Conservation (phyloP, 176 grass and related monocot species). For the Hyparrhenia diplandra region DNA sequence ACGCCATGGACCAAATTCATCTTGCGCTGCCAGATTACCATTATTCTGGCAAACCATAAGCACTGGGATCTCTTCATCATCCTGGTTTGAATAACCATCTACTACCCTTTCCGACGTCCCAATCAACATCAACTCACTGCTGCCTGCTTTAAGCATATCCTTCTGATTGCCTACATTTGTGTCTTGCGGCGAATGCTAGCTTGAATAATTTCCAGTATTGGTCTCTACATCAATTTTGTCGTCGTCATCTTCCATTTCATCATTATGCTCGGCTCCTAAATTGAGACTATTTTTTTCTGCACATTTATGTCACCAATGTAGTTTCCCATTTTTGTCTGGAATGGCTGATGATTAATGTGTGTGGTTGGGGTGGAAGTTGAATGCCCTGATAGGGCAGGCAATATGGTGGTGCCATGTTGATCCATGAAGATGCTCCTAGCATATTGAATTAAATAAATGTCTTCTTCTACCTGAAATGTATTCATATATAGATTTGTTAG, state of each 20-base stretch:
- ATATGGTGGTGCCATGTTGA: conserved; percentile 31
- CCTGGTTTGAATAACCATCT: conserved; percentile 55
- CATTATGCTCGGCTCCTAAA: neutral
- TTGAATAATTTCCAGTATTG: conserved; percentile 26
- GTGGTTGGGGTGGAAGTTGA: conserved; percentile 66
- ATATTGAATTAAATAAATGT: conserved; percentile 52
- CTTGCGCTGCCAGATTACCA: conserved; percentile 15
- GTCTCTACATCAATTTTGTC: conserved; percentile 40
- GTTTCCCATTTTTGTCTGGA: conserved; percentile 3
- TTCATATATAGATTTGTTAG: neutral
- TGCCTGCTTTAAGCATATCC: no score
- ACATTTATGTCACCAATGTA: neutral
- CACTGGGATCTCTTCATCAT: conserved; percentile 42
- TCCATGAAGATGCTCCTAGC: conserved; percentile 66
- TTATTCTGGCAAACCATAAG: conserved; percentile 28
- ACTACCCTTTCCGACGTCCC: conserved; percentile 35
- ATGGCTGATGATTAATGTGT: conserved; percentile 9
- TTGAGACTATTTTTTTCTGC: neutral
- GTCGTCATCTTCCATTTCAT: neutral
- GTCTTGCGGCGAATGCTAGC: neutral
- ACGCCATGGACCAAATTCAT: conserved; percentile 49
- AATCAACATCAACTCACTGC: conserved; percentile 43
- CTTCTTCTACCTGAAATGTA: conserved; percentile 71
- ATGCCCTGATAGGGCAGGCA: conserved; percentile 62
- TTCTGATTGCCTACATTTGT: conserved; percentile 1